Base-by-base conservation (phyloP, 2,329 filamentous ascomycete species). In the Aaosphaeria pasadenensis region DNA sequence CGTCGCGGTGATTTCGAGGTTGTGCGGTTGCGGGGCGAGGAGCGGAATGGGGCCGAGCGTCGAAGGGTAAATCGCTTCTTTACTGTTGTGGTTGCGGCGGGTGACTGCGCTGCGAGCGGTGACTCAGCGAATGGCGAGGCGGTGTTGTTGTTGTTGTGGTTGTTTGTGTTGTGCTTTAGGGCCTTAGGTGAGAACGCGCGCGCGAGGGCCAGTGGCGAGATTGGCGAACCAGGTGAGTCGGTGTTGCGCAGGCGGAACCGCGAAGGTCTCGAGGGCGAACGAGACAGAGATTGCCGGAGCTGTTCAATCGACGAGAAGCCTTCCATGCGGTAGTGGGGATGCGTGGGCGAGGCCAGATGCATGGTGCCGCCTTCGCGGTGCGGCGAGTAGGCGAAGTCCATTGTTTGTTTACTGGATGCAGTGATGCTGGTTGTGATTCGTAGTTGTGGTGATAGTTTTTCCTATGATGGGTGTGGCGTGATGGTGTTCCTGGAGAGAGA, bases 181-280 rank as follows among this genome's bases (percentile, higher is more conserved):
- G 59, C 43, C 44, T 63, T 64, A 70, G 51, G 78, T 72, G 67
- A 75, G 57, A 70, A 74, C 48, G 72, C 71, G 60, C 74, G 72
- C 51, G 73, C 67, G 36, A 75, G 66, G 7, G 64, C 69, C 30
- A 75, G 69, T 9, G 74, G 73, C 17, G 74, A 75, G 43, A 72
- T 65, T 43, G 67, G 73, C 6, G 74, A 73, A 46, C 63, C 59
- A 29, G 66, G 63, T 39, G 65, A 60, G 59, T 68, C 66, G 11
- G 76, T 72, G 9, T 53, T 57, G 57, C 82, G 75, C 45, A 95
- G 75, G 48, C 82, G 80, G 68, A 94, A 92, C 60, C 81, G 79
- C 48, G 80, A 80, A 39, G 76, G 77, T 70, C 94, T 95, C 31
- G 92, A 96, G 7, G 92, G 92, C n/a, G 92, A 96, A 60, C 91